These are phyloP conservation scores for Hemisphaericaspora xylofermentans DNA, from an alignment of 1,139 yeast species.

Conservation along the genomic window DNA sequence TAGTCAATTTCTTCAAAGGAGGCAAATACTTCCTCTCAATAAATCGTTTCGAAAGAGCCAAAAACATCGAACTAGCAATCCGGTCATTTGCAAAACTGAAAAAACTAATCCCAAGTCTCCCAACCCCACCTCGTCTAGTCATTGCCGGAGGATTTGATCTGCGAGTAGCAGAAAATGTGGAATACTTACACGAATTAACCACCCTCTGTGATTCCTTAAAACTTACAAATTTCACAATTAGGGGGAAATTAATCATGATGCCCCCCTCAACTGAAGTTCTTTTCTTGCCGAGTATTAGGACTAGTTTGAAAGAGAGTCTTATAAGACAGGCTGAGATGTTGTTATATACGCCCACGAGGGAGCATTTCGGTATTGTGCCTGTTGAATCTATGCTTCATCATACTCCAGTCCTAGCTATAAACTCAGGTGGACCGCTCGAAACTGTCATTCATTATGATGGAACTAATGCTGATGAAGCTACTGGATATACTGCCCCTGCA, in stretches of 20 bases:
- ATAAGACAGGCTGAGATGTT: constrained; percentile 58
- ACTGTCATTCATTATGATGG: constrained; percentile 55
- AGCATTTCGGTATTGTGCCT: constrained; percentile 98
- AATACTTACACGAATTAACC: constrained; percentile 63
- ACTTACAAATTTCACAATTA: constrained; percentile 48
- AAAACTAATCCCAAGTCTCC: constrained; percentile 12
- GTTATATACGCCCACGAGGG: constrained; percentile 85
- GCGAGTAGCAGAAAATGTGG: constrained; percentile 72
- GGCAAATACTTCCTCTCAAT: constrained; percentile 62
- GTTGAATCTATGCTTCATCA: constrained; percentile 87
- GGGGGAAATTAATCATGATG: constrained; percentile 41
- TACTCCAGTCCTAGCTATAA: constrained; percentile 81
- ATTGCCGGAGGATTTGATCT: constrained; percentile 93
- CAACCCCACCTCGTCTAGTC: constrained; percentile 45
- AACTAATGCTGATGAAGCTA: constrained; percentile 44
- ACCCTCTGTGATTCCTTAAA: constrained; percentile 44
- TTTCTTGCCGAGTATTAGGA: constrained; percentile 78
- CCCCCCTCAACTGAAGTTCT: constrained; percentile 52
- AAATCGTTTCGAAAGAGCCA: constrained; percentile 86
- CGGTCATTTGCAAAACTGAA: constrained; percentile 53
- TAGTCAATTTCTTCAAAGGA: constrained; percentile 32
- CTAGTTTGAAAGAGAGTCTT: constrained; percentile 63
- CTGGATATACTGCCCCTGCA: constrained; percentile 74
- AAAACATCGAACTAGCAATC: constrained; percentile 77
- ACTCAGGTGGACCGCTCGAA: constrained; percentile 92